Evolutionary conservation across 2,329 filamentous ascomycete genomes (phyloP).

Genomic region (Colletotrichum godetiae): DNA sequence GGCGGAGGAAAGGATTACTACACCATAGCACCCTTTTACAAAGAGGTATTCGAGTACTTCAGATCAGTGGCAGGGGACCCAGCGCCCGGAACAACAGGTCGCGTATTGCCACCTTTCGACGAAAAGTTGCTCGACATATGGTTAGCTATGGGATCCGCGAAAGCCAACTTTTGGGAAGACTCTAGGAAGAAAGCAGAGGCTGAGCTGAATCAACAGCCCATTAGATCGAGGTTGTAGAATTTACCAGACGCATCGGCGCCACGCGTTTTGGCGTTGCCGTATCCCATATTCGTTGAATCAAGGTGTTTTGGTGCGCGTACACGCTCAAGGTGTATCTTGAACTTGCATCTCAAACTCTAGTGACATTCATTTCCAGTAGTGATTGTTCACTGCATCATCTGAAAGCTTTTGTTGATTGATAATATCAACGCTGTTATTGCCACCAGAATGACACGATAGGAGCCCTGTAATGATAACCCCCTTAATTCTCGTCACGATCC

Average conservation of each 20-base stretch:
- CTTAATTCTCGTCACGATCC: background rate
- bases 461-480: background rate
- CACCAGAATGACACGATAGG: background rate
- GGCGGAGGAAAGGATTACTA: conserved; percentile 48
- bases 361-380: background rate
- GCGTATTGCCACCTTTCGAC: conserved; percentile 54
- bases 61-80: conserved; percentile 55
- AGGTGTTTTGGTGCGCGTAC: background rate
- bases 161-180: conserved; percentile 43
- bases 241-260: background rate
- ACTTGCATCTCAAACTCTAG: background rate
- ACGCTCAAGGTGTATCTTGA: background rate
- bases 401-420: background rate
- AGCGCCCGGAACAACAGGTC: conserved; percentile 47
- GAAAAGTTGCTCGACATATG: conserved; percentile 49
- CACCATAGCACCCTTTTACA: conserved; percentile 47
- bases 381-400: background rate
- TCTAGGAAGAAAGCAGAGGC: conserved; percentile 43
- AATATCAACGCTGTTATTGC: background rate
- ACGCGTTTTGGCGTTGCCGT: background rate
- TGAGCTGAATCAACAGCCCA: conserved; percentile 15
- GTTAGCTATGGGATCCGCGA: conserved; percentile 43
- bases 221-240: background rate
- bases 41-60: conserved; percentile 52
- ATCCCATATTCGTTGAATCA: background rate